Conservation (phyloP, 352 stramenopile species). For the Labyrinthula sp. region DNA sequence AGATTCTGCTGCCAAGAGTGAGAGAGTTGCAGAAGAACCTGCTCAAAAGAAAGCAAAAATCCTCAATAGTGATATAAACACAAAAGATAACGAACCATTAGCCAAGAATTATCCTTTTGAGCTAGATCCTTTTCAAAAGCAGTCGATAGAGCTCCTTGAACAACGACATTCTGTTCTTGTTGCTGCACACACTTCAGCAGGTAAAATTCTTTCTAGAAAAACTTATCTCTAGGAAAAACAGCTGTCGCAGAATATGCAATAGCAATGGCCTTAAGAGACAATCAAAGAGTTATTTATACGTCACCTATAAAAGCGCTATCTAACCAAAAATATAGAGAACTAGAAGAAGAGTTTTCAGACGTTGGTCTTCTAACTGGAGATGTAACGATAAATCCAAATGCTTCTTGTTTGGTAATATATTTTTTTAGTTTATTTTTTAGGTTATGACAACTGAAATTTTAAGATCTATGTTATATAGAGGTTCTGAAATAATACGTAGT, state of each 20-base stretch:
- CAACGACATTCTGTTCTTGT: slow-evolving; percentile 88
- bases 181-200: slow-evolving; percentile 88
- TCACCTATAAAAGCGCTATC: slow-evolving; percentile 96
- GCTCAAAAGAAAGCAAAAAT: neutral
- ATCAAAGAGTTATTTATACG: slow-evolving; percentile 91
- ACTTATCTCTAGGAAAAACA: slow-evolving; percentile 33
- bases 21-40: too few species aligned
- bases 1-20: too few species aligned
- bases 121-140: slow-evolving; percentile 92
- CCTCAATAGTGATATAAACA: neutral
- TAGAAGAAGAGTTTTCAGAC: slow-evolving; percentile 71
- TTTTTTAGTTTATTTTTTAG: too few species aligned
- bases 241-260: slow-evolving; percentile 95
- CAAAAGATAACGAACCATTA: slow-evolving; percentile 35
- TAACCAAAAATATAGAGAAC: slow-evolving; percentile 98
- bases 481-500: slow-evolving; percentile 32
- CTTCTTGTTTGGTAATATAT: slow-evolving; percentile 90
- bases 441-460: slow-evolving; percentile 91
- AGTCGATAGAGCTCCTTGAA: slow-evolving; percentile 62
- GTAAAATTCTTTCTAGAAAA: slow-evolving; percentile 57
- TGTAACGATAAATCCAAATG: slow-evolving; percentile 95
- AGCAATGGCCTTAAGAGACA: slow-evolving; percentile 68
- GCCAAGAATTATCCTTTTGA: slow-evolving; percentile 93
- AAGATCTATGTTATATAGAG: slow-evolving; percentile 85
- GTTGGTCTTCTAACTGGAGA: slow-evolving; percentile 98